Base-by-base conservation (phyloP, 495 filamentous ascomycete species). In the Beverwykella pulmonaria region DNA sequence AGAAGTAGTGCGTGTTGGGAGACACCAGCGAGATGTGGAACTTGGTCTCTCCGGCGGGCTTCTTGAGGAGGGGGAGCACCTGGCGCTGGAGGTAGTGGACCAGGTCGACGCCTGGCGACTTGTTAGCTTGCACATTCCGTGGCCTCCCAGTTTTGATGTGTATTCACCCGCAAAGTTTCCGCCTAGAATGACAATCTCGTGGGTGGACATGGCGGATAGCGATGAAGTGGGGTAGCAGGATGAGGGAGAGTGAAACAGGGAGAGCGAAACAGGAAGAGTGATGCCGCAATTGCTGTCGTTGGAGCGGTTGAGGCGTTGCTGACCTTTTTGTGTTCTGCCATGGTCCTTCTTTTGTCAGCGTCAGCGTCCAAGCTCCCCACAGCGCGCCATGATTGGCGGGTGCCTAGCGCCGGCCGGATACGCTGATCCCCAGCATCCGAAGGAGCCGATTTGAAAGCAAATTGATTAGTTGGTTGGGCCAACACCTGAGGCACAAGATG, bases 121-220 rank as follows among this genome's bases (percentile, higher is more conserved):
- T n/a, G n/a, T n/a, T n/a, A n/a, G n/a, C n/a, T n/a, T n/a, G n/a
- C n/a, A n/a, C n/a, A n/a, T n/a, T n/a, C n/a, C n/a, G n/a, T n/a
- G n/a, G n/a, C n/a, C n/a, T n/a, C n/a, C n/a, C n/a, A n/a, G n/a
- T n/a, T n/a, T n/a, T n/a, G n/a, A n/a, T n/a, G n/a, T n/a, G n/a
- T n/a, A n/a, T n/a, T n/a, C n/a, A n/a, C n/a, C 88, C 10, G 81
- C 81, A 70, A 73, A 79, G 53, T 82, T 83, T 57, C 81, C 88
- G 36, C 88, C 88, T 6, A 90, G 80, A 36, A 91, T 77, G 19
- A 89, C 79, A 50, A 91, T 69, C 47, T 74, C 70, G 46, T 59
- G 44, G 23, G 34, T 41, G 39, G 39, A 44, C 39, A 44, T 44
- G 8, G 39, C 3, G 17, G 39, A 44, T 44, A n/a, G 39, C 9